Evolutionary conservation across 2,329 filamentous ascomycete genomes (phyloP).

Genomic region (Alternaria sp.): DNA sequence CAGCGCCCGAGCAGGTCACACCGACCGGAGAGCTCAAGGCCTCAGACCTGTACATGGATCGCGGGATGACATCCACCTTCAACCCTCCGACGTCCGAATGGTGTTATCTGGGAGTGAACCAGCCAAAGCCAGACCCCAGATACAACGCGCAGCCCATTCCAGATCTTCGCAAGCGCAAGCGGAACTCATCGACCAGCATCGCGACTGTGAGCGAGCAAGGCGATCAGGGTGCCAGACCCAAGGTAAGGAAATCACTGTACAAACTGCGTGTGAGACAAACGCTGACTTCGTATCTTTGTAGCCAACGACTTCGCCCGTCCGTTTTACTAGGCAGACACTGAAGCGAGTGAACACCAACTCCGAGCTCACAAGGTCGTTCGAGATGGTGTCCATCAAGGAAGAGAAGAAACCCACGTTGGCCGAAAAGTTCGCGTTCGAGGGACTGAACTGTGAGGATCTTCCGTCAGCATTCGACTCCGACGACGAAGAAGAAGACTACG

Average conservation of each 20-base stretch:
- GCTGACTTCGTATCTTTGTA: background rate
- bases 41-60: slow-evolving; percentile 26
- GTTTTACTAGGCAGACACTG: slow-evolving; percentile 20
- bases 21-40: slow-evolving; percentile 26
- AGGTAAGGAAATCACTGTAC: background rate
- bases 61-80: slow-evolving; percentile 22
- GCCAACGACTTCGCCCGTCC: slow-evolving; percentile 4
- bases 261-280: background rate
- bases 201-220: background rate
- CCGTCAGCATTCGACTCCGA: slow-evolving; percentile 34
- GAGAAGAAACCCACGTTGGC: slow-evolving; percentile 8
- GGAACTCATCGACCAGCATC: slow-evolving; percentile 3
- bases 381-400: slow-evolving; percentile 4
- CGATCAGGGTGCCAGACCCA: slow-evolving; percentile 1
- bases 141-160: background rate
- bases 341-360: slow-evolving; percentile 26
- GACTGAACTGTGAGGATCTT: slow-evolving; percentile 20
- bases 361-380: slow-evolving; percentile 24
- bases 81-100: slow-evolving; percentile 28
- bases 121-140: slow-evolving; percentile 2
- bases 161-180: slow-evolving; percentile 10
- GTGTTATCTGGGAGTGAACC: slow-evolving; percentile 23
- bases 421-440: slow-evolving; percentile 9
- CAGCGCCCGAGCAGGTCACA: background rate
- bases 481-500: slow-evolving; percentile 20